Evolutionary conservation across 2,329 filamentous ascomycete species (phyloP).

Genomic region (Nothophaeocryptopus gaeumannii): DNA sequence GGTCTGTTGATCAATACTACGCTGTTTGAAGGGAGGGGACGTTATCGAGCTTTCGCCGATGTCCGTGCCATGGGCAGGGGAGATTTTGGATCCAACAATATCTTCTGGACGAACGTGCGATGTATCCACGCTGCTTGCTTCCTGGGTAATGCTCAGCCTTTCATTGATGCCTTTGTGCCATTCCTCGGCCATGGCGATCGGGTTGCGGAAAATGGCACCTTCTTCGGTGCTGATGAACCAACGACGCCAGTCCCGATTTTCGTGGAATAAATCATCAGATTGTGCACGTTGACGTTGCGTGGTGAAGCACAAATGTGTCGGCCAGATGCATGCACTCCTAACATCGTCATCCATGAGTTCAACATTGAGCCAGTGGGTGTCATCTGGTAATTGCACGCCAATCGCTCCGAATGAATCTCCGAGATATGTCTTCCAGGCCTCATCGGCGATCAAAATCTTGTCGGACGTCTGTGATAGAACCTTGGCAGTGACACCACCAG

Average conservation of each 20-base stretch:
- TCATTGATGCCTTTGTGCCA: constrained; percentile 27
- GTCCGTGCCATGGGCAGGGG: not conserved
- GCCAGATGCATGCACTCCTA: constrained; percentile 23
- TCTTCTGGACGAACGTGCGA: no score
- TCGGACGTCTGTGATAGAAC: not conserved
- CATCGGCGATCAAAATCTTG: constrained; percentile 1
- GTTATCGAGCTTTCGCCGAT: constrained; percentile 10
- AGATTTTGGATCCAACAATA: no score
- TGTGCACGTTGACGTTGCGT: not conserved
- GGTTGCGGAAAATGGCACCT: constrained; percentile 32
- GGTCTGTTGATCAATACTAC: constrained; percentile 39
- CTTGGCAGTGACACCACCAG: constrained; percentile 14
- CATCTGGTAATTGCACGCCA: constrained; percentile 15
- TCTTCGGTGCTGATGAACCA: constrained; percentile 23
- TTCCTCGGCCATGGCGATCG: constrained; percentile 28
- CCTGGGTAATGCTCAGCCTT: constrained; percentile 3
- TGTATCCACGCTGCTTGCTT: not conserved
- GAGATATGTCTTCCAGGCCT: constrained; percentile 14
- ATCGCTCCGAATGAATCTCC: constrained; percentile 9
- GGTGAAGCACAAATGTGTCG: constrained; percentile 23
- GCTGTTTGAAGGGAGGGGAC: constrained; percentile 37
- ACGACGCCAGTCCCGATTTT: constrained; percentile 21
- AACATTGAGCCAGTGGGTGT: constrained; percentile 15
- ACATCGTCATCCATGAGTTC: constrained; percentile 6
- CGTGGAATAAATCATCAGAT: not conserved